Percentiles rank a stretch among this genome's conserved stretches.
Conservation (phyloP, 73 alveolate genomes). For the Paramecium primaurelia region DNA sequence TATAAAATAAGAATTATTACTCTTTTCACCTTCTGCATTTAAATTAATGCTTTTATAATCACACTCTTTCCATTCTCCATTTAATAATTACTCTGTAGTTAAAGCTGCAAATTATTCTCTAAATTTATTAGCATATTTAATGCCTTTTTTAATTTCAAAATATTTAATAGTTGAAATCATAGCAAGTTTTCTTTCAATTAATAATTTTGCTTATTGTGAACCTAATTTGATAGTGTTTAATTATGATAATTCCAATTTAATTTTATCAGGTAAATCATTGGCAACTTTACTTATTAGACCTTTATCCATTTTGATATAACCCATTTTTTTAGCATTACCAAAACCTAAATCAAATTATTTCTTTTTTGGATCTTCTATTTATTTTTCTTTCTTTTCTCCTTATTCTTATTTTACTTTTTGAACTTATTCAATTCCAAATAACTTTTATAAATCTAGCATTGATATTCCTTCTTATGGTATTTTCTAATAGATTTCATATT, state of each 20-base stretch:
- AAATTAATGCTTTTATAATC: not conserved
- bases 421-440: slow-evolving; percentile 20
- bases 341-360: slow-evolving; percentile 38
- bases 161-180: not conserved
- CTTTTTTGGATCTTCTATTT: not conserved
- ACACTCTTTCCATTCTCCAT: not conserved
- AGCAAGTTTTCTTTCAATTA: slow-evolving; percentile 41
- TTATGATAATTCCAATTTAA: not conserved
- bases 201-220: not conserved
- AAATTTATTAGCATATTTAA: not conserved
- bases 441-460: slow-evolving; percentile 11
- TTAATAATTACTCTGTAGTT: slow-evolving; percentile 35
- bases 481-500: slow-evolving; percentile 23
- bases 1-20: not conserved
- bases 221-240: slow-evolving; percentile 12
- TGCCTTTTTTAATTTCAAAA: slow-evolving; percentile 43
- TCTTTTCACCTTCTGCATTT: not conserved
- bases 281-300: slow-evolving; percentile 24
- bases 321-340: slow-evolving; percentile 49
- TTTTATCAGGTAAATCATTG: slow-evolving; percentile 35
- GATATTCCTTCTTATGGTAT: slow-evolving; percentile 42
- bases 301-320: slow-evolving; percentile 29
- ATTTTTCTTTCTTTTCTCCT: slow-evolving; percentile 31
- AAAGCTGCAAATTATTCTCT: slow-evolving; percentile 45
- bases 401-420: slow-evolving; percentile 31